These are phyloP conservation scores for Tetratostichococcus sp. DNA, from an alignment of 139 green algal species.

Conservation along the genomic window DNA sequence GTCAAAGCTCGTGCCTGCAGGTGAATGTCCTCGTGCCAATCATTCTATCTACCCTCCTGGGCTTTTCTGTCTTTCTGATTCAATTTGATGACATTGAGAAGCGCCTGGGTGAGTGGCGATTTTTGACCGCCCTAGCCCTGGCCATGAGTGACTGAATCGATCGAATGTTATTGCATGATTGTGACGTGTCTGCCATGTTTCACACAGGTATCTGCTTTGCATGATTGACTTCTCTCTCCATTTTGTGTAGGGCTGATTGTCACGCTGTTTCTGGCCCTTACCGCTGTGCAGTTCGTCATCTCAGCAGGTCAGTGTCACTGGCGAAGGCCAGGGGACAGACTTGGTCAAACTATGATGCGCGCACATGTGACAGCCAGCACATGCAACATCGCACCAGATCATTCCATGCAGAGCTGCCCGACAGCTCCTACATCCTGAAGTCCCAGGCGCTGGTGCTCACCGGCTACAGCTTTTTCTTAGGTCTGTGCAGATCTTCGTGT, in stretches of 20 bases:
- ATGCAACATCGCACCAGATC: too few species aligned
- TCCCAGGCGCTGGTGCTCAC: neutral
- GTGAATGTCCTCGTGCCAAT: neutral
- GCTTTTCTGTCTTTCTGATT: neutral
- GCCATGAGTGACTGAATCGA: too few species aligned
- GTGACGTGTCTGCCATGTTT: too few species aligned
- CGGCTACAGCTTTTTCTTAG: neutral
- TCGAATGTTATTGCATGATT: too few species aligned
- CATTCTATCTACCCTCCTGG: neutral
- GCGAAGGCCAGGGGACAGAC: too few species aligned
- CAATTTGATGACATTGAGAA: neutral
- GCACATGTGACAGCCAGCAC: too few species aligned
- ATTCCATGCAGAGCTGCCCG: neutral
- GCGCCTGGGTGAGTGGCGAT: neutral
- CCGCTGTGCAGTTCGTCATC: neutral
- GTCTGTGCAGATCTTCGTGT: too few species aligned
- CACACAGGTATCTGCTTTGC: neutral
- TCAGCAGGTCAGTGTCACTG: neutral
- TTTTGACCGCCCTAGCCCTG: neutral
- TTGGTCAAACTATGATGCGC: too few species aligned
- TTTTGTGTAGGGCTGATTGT: neutral
- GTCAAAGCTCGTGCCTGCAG: too few species aligned
- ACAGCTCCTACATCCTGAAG: neutral
- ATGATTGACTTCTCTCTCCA: neutral
- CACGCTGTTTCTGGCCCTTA: neutral